A percentile compares a stretch with the other conserved stretches of the same genome.
Evolutionary conservation across 495 filamentous ascomycete species (phyloP).

Genomic region (Penicillium dipodomyicola): DNA sequence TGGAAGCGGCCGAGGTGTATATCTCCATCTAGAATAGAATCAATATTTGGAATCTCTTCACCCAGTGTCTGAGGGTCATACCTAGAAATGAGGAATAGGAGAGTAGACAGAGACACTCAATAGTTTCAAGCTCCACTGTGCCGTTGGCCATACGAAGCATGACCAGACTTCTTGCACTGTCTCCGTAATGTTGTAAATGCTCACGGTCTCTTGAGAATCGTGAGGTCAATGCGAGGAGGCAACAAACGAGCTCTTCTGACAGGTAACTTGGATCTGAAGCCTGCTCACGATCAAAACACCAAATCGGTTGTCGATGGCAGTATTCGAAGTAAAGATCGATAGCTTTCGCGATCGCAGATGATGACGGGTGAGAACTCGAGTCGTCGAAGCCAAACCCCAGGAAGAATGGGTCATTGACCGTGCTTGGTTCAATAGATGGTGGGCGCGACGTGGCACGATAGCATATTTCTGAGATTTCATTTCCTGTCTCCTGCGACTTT

Average conservation of each 20-base stretch:
- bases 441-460: slow-evolving; percentile 24
- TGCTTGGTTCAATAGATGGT: slow-evolving; percentile 22
- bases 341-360: slow-evolving; percentile 30
- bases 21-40: slow-evolving; percentile 36
- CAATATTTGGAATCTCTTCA: neutral
- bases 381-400: slow-evolving; percentile 34
- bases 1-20: slow-evolving; percentile 42
- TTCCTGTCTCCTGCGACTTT: slow-evolving; percentile 16
- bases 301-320: slow-evolving; percentile 49
- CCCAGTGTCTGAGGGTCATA: slow-evolving; percentile 10
- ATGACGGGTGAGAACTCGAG: slow-evolving; percentile 27
- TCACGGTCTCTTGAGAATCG: slow-evolving; percentile 42
- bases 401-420: slow-evolving; percentile 27
- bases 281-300: slow-evolving; percentile 48
- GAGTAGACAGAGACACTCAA: slow-evolving; percentile 46
- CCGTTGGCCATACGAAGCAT: slow-evolving; percentile 50
- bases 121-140: slow-evolving; percentile 43
- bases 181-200: slow-evolving; percentile 39
- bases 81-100: slow-evolving; percentile 45
- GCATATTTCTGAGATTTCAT: slow-evolving; percentile 15
- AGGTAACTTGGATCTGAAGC: slow-evolving; percentile 35
- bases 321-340: slow-evolving; percentile 46
- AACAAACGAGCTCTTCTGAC: slow-evolving; percentile 43
- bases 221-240: slow-evolving; percentile 42
- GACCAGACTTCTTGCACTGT: slow-evolving; percentile 41